Evolutionary conservation across 169 alveolate genomes (phyloP).

Genomic region (Perkinsus marinus): DNA sequence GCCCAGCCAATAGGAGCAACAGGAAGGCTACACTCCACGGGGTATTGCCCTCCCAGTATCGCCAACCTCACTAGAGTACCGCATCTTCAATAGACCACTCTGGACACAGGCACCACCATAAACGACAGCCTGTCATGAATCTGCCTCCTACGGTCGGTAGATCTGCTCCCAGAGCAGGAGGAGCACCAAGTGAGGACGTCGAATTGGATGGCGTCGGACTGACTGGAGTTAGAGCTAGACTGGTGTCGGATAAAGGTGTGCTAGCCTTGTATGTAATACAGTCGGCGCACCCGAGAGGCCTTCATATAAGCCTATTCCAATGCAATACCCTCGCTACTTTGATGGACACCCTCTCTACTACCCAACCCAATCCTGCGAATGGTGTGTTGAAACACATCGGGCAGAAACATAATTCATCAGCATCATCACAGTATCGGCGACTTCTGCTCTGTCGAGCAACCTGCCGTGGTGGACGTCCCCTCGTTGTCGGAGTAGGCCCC

Average conservation of each 20-base stretch:
- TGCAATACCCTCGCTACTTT: too few species aligned
- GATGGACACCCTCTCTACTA: too few species aligned
- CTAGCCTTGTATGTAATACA: background rate
- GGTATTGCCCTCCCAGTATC: background rate
- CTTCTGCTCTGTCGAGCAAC: background rate
- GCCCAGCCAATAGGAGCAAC: too few species aligned
- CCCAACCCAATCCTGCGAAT: too few species aligned
- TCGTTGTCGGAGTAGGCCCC: background rate
- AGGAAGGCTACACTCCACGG: background rate
- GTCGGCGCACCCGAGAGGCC: background rate
- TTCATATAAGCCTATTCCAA: too few species aligned
- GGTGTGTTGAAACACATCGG: too few species aligned
- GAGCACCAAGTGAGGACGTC: background rate
- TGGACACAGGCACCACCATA: background rate
- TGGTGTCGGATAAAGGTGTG: background rate
- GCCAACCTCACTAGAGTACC: background rate
- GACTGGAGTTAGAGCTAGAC: too few species aligned
- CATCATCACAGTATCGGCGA: too few species aligned
- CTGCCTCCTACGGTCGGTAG: background rate
- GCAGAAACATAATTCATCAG: too few species aligned
- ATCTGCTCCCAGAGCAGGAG: background rate
- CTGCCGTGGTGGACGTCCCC: background rate
- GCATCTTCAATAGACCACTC: background rate
- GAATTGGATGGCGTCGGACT: background rate
- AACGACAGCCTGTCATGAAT: background rate